Conservation (phyloP, 2,329 filamentous ascomycete genomes). For the Dactylella cylindrospora region DNA sequence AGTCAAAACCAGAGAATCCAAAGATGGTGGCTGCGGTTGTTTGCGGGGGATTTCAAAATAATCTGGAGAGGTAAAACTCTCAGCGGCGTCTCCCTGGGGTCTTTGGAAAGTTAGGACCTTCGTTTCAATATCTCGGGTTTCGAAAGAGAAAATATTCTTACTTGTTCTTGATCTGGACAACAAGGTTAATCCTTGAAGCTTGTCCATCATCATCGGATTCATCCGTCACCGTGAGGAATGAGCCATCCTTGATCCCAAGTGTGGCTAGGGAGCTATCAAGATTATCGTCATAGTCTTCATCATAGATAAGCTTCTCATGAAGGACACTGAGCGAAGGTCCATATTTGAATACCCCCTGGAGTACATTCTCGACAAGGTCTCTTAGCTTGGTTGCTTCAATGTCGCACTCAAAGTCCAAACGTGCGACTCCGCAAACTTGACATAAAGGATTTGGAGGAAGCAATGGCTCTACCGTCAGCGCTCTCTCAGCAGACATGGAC, state of each 20-base stretch:
- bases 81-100: conserved; percentile 53
- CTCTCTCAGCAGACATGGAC: conserved; percentile 59
- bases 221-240: conserved; percentile 80
- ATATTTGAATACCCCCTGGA: conserved; percentile 72
- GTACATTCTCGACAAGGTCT: conserved; percentile 74
- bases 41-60: conserved; percentile 55
- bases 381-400: conserved; percentile 71
- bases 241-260: conserved; percentile 71
- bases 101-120: too few relatives aligned
- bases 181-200: conserved; percentile 73
- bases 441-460: conserved; percentile 75
- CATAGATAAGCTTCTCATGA: conserved; percentile 77
- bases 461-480: conserved; percentile 61
- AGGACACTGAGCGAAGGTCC: conserved; percentile 77
- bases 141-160: conserved; percentile 52
- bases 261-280: conserved; percentile 75
- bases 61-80: conserved; percentile 10
- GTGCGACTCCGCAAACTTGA: conserved; percentile 75
- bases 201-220: conserved; percentile 69
- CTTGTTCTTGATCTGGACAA: conserved; percentile 68
- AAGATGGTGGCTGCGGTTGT: conserved; percentile 52
- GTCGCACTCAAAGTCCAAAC: conserved; percentile 69
- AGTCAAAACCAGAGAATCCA: conserved; percentile 49
- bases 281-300: conserved; percentile 85
- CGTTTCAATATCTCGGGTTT: too few relatives aligned